Evolutionary conservation across 2,329 filamentous ascomycete species (phyloP), one percentile per base, ranked within the genome.

Genomic region (Colletotrichum nymphaeae): DNA sequence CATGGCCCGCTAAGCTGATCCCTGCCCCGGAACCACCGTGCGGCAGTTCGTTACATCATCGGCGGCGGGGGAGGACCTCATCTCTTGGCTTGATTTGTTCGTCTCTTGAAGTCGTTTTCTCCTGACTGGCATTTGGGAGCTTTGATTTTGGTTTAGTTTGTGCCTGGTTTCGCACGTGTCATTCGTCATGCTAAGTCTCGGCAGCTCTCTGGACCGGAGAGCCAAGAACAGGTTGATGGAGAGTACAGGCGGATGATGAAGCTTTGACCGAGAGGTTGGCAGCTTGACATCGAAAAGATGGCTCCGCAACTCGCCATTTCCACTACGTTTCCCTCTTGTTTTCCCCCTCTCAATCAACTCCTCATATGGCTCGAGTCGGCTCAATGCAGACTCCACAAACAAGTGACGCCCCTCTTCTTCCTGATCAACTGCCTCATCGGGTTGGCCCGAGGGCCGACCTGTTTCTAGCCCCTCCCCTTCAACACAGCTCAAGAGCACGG

Each of bases 1-100:
- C 56, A 66, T 66, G 60, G 55, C 62, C 71, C 71, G 71, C 71
- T 70, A 71, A 73, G 71, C 71, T 65, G 28, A 73, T 65, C 71
- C 71, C 62, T 73, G 71, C n/a, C 28, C 53, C 49, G 55, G 67
- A 53, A 52, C 22, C 59, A 71, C 67, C 67, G 67, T 73, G 71
- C 67, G 67, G 67, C 67, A 26, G 56, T 62, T 35, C 49, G 60
- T 73, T 70, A 73, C 71, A 73, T 73, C 71, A 73, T 73, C 59
- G 60, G 56, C 56, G 67, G 62, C 67, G 66, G 49, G 62, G 69
- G 49, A 64, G 24, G 59, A 65, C 67, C 32, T 59, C 59, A 70
- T 69, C 59, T 52, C 67, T 32, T 53, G 67, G 59, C 62, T 49
- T 58, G 56, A n/a, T 66, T 67, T 66, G 49, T 28, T 62, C 62